Evolutionary conservation across 2,329 filamentous ascomycete genomes (phyloP), one percentile per base, ranked within the genome.

Genomic region (Diplodia seriata): DNA sequence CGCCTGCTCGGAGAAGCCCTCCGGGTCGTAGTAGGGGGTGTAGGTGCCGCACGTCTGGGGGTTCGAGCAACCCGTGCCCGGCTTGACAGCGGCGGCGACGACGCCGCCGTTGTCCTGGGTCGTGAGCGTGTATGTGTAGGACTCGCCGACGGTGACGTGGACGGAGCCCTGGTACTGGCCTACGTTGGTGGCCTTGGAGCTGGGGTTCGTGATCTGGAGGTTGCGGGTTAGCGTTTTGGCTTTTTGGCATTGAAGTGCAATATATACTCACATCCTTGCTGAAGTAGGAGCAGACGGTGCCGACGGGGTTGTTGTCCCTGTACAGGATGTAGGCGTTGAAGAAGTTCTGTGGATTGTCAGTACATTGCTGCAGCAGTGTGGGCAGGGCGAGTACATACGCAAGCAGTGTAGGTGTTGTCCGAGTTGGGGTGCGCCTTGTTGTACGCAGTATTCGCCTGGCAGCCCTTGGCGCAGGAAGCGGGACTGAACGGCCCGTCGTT

Each of bases 391-490:
- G 8, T 8, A 9, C 31, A 4, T 33, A 33, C 31, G 74, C 78
- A 80, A 29, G 76, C 70, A 63, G 72, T 72, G 66, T 76, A 78
- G 12, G 71, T 73, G 26, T 74, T 75, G 29, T 74, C 70, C 5
- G 71, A 12, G 18, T 18, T 15, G 11, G 74, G 74, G 68, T 75
- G 71, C 36, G 73, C 70, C 40, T 68, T 70, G 69, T 80, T 76
- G 70, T 77, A 79, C 4, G 70, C 70, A 12, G 76, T 80, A 69
- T 79, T 75, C 20, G 75, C 72, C 59, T 75, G 68, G 71, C 78
- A 80, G 29, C 75, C 76, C 11, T 75, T 71, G 18, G 75, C 75
- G 70, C 79, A 81, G 9, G 72, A 68, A 29, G 69, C 65, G 1
- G 74, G 72, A 51, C 75, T 74, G 64, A 73, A 76, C 8, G 56